Conservation (phyloP, 129 eudicot genomes). For the Flaveria robusta region DNA sequence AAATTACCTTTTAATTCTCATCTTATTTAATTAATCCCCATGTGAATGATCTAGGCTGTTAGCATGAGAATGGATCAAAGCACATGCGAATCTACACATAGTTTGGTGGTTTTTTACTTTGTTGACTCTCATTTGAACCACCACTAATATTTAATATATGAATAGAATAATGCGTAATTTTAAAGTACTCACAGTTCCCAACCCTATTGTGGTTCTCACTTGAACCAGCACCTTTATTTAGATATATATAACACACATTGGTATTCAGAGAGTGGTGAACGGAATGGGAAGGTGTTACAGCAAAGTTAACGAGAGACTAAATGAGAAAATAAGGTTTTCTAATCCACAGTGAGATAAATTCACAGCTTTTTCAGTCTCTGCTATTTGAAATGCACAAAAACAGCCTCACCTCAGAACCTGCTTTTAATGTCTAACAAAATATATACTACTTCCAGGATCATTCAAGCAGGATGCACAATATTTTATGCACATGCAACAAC, state of each 20-base stretch:
- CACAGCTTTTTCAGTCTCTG: neutral
- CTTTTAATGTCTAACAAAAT: conserved; percentile 11
- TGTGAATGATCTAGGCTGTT: neutral
- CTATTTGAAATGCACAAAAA: conserved; percentile 9
- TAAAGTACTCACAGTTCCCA: neutral
- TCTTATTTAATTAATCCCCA: neutral
- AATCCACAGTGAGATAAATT: neutral
- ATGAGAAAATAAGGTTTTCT: neutral
- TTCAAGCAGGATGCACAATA: neutral
- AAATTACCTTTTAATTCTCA: neutral
- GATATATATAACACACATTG: neutral
- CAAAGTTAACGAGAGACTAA: neutral
- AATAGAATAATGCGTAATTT: neutral
- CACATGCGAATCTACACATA: neutral
- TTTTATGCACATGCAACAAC: neutral
- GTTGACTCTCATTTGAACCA: neutral
- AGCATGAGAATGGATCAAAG: neutral
- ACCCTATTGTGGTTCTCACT: conserved; percentile 1
- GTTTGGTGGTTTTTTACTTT: conserved; percentile 5
- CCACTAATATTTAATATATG: neutral
- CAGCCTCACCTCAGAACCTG: conserved; percentile 10
- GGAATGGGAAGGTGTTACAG: neutral
- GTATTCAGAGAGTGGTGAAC: neutral
- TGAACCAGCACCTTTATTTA: neutral
- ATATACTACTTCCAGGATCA: conserved; percentile 14